These are phyloP conservation scores for Oenanthe javanica DNA, from an alignment of 140 eudicot species.

Conservation along the genomic window DNA sequence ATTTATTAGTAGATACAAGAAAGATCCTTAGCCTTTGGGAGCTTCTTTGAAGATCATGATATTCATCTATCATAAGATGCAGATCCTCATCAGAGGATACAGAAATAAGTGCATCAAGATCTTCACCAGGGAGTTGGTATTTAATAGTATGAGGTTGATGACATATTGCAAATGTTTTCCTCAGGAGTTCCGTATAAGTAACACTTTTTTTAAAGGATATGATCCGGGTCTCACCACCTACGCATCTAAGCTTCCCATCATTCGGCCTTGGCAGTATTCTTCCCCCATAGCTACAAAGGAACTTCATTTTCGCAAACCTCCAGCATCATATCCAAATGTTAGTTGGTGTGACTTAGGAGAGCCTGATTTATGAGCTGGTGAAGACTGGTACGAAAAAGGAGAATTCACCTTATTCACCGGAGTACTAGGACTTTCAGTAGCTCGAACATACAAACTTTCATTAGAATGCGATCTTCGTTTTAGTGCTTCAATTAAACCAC, in stretches of 20 bases:
- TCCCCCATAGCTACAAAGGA: conserved; percentile 93
- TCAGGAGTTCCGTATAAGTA: conserved; percentile 47
- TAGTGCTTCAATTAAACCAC: conserved; percentile 9
- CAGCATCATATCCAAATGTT: conserved; percentile 4
- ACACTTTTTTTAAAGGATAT: conserved; percentile 55
- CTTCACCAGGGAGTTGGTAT: conserved; percentile 91
- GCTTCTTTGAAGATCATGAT: conserved; percentile 46
- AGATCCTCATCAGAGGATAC: conserved; percentile 69
- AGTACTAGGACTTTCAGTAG: conserved; percentile 8
- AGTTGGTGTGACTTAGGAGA: conserved; percentile 29
- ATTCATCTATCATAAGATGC: conserved; percentile 78
- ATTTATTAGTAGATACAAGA: conserved; percentile 44
- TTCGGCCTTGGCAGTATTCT: conserved; percentile 68
- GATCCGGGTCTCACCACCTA: conserved; percentile 87
- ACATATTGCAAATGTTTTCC: conserved; percentile 51
- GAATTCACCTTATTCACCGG: conserved; percentile 24
- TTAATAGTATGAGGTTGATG: conserved; percentile 57
- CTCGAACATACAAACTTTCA: conserved; percentile 24
- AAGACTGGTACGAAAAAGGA: conserved; percentile 19
- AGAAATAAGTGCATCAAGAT: conserved; percentile 42
- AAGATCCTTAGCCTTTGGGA: conserved; percentile 62
- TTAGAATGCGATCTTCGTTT: conserved; percentile 19
- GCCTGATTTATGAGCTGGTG: conserved; percentile 20
- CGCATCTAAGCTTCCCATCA: conserved; percentile 78
- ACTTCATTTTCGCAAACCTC: conserved; percentile 48